Conservation (phyloP, 257 asterid genomes). For the Przewalskia tangutica region DNA sequence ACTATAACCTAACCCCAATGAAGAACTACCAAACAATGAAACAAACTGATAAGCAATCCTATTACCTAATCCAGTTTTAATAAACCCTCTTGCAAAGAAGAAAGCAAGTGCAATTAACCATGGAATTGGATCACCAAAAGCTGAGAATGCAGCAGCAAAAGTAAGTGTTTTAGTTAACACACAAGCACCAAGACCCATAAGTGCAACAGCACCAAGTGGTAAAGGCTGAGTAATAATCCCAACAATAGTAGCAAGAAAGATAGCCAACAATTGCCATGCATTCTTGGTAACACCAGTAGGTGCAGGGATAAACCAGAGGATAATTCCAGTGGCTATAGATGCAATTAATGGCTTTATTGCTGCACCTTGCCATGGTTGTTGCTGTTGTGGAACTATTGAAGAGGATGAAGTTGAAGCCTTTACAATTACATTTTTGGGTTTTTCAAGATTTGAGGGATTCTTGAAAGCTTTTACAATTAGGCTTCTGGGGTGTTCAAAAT, state of each 20-base stretch:
- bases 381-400: slow-evolving; percentile 9
- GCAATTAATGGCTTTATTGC: slow-evolving; percentile 66
- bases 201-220: slow-evolving; percentile 90
- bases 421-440: neutral
- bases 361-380: slow-evolving; percentile 72
- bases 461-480: slow-evolving; percentile 7
- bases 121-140: slow-evolving; percentile 93
- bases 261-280: slow-evolving; percentile 88
- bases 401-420: slow-evolving; percentile 20
- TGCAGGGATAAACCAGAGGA: slow-evolving; percentile 71
- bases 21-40: slow-evolving; percentile 71
- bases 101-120: slow-evolving; percentile 92
- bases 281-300: slow-evolving; percentile 63
- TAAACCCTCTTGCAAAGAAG: slow-evolving; percentile 91
- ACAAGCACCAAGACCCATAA: slow-evolving; percentile 81
- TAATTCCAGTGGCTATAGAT: slow-evolving; percentile 63
- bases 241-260: slow-evolving; percentile 81
- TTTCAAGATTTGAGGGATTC: neutral
- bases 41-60: slow-evolving; percentile 91
- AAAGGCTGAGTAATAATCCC: slow-evolving; percentile 90
- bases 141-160: slow-evolving; percentile 87
- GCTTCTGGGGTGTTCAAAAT: neutral
- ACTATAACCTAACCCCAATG: slow-evolving; percentile 84
- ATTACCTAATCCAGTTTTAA: slow-evolving; percentile 86
- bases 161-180: slow-evolving; percentile 83